Evolutionary conservation across 768 basidiomycete genomes (phyloP).

Genomic region (Daedaleopsis nitida): DNA sequence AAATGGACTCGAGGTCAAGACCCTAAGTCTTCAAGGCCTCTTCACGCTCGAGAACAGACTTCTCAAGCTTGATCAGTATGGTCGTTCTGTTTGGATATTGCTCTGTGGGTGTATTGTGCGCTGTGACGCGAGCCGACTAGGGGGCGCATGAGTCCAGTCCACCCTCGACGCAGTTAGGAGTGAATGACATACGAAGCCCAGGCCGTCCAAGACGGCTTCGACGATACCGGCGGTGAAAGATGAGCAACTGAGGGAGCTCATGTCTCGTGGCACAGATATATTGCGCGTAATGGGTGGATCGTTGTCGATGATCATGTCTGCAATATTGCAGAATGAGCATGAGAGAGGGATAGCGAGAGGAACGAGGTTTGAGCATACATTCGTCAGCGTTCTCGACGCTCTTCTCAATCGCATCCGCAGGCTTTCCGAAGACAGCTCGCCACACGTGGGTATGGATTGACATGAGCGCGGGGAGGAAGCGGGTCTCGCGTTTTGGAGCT

Average conservation of each 20-base stretch:
- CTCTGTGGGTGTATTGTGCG: constrained; percentile 86
- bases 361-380: constrained; percentile 50
- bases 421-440: constrained; percentile 89
- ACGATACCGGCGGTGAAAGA: constrained; percentile 97
- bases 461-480: constrained; percentile 90
- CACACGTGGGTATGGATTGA: constrained; percentile 95
- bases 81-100: constrained; percentile 85
- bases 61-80: constrained; percentile 97
- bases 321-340: neutral
- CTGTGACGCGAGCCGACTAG: constrained; percentile 95
- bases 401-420: constrained; percentile 94
- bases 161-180: neutral
- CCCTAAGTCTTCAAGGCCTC: constrained; percentile 72
- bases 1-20: too few species aligned
- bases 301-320: constrained; percentile 99
- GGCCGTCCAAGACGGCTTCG: constrained; percentile 92
- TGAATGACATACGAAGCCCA: constrained; percentile 82
- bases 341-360: neutral
- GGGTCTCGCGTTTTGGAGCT: constrained; percentile 90
- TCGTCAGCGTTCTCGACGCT: constrained; percentile 97
- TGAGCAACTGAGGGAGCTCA: constrained; percentile 94
- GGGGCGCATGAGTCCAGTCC: constrained; percentile 2
- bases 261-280: constrained; percentile 92
- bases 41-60: constrained; percentile 91
- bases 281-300: constrained; percentile 89